Evolutionary conservation across 2,329 filamentous ascomycete genomes (phyloP), one percentile per base, ranked within the genome.

Genomic region (Hirsutella rhossiliensis): DNA sequence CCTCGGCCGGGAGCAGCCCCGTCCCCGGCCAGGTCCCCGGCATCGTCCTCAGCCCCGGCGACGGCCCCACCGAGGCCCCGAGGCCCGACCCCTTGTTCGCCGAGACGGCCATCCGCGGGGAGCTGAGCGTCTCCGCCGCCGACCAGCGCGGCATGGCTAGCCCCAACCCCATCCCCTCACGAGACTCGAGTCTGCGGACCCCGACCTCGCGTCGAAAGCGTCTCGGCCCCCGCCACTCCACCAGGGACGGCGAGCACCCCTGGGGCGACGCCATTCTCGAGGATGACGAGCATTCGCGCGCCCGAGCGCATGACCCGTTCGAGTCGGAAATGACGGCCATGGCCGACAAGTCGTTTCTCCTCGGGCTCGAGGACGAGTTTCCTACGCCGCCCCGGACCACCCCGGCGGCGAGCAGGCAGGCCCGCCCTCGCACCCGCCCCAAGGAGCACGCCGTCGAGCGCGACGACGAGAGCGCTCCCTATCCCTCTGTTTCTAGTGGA

Each of bases 131-230:
- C 19, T 48, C 42, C 1, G 46, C 48, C 42, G 53, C 55, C n/a
- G 53, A 61, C 11, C 50, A 58, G 0, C 53, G 56, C 13, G 45
- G 12, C 41, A 42, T 43, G 18, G 45, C 18, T 23, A 72, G 65
- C 43, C 69, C 72, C 3, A 66, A 73, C 41, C 62, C 71, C 8
- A 84, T 87, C 43, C 83, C 84, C 0, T 61, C 70, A 8, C 73
- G 82, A 45, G 81, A 84, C 44, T 87, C 82, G 1, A 87, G 82
- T 32, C 63, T 85, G 31, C 67, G 75, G 42, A 83, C 75, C 52
- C 69, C 74, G 1, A 69, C 69, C 18, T n/a, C 32, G 13, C 70
- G 67, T 38, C 67, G 64, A 11, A 78, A 72, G 59, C 70, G 77
- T 44, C 70, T 73, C 2, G 73, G 70, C 13, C 66, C 64, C 5